These are phyloP conservation scores for Fusarium mexicanum DNA, from an alignment of 2,329 filamentous ascomycete species.

Conservation along the genomic window DNA sequence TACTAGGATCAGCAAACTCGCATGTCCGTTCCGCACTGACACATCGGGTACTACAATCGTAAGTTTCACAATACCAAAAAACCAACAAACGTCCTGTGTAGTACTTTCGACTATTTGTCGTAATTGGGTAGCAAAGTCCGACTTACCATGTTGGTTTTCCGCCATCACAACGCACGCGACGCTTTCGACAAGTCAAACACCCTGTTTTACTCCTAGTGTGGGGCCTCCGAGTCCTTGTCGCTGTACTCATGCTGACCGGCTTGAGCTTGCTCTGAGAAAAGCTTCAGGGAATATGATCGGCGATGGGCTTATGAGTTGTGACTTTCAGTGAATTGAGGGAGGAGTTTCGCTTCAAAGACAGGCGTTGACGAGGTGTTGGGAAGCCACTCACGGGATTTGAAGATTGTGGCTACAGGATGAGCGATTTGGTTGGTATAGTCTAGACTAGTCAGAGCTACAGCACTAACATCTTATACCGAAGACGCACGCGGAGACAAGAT, in stretches of 20 bases:
- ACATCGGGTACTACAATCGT: slow-evolving; percentile 20
- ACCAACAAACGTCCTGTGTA: background rate
- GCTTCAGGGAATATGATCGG: background rate
- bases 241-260: background rate
- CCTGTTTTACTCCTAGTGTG: slow-evolving; percentile 36
- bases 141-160: slow-evolving; percentile 33
- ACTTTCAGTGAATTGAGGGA: background rate
- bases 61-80: background rate
- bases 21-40: slow-evolving; percentile 12
- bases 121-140: background rate
- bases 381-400: background rate
- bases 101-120: background rate
- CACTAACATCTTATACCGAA: fast-evolving
- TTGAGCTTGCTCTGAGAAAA: background rate
- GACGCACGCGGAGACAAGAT: fast-evolving
- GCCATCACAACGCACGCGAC: slow-evolving; percentile 37
- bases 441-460: fast-evolving
- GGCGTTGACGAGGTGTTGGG: background rate
- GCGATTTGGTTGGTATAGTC: background rate
- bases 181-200: slow-evolving; percentile 36
- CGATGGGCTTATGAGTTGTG: background rate
- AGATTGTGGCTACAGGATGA: background rate
- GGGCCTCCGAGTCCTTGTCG: slow-evolving; percentile 22
- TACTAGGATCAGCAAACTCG: slow-evolving; percentile 21
- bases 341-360: background rate